phyloP scores from a whole-genome alignment of 2,329 filamentous ascomycete species.

The Trematosphaeria pertusa region DNA sequence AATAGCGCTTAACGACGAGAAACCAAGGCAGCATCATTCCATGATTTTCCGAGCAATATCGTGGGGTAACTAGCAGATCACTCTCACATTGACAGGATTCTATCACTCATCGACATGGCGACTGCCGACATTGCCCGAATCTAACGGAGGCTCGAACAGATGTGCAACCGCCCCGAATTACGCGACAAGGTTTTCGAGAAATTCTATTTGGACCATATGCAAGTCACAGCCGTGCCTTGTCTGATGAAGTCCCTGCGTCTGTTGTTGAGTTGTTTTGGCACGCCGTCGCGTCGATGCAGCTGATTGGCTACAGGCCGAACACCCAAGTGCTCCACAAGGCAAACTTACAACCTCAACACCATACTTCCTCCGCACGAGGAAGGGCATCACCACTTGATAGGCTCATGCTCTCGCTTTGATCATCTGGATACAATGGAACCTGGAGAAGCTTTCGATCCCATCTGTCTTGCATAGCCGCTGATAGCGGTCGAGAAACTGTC shows the following conservation, averaged over 20 bases:
- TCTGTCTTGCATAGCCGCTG: slow-evolving; percentile 42
- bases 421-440: slow-evolving; percentile 20
- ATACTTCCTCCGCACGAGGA: slow-evolving; percentile 41
- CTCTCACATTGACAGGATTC: slow-evolving; percentile 2
- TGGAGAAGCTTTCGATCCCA: slow-evolving; percentile 38
- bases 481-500: slow-evolving; percentile 25
- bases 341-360: slow-evolving; percentile 42
- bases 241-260: slow-evolving; percentile 35
- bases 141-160: slow-evolving; percentile 1
- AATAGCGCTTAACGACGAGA: slow-evolving; percentile 34
- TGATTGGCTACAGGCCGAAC: slow-evolving; percentile 36
- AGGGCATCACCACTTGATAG: slow-evolving; percentile 37
- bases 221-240: slow-evolving; percentile 21
- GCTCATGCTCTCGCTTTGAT: slow-evolving; percentile 14
- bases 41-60: slow-evolving; percentile 7
- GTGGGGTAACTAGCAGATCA: neutral
- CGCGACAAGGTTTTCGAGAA: slow-evolving; percentile 1
- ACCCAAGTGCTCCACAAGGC: slow-evolving; percentile 28
- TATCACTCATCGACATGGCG: slow-evolving; percentile 2
- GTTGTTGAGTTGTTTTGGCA: slow-evolving; percentile 32
- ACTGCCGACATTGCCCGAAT: slow-evolving; percentile 23
- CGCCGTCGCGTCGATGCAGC: slow-evolving; percentile 24
- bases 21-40: slow-evolving; percentile 14
- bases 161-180: neutral
- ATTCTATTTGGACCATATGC: slow-evolving; percentile 10